Conservation (phyloP, 345 rosid species). For the Excoecaria agallocha region DNA sequence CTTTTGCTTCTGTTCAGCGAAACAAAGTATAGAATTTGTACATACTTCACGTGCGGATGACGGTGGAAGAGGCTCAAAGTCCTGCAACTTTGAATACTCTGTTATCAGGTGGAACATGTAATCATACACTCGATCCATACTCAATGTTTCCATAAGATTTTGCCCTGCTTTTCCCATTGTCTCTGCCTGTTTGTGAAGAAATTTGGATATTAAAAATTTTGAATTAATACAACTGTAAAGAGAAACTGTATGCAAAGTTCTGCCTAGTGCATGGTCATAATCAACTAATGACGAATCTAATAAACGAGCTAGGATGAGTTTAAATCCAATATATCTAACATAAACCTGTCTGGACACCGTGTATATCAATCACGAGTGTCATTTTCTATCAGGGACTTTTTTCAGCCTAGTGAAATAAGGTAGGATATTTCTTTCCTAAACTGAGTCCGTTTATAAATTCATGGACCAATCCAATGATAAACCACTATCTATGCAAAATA, state of each 20-base stretch:
- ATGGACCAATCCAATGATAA: no score
- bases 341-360: background rate
- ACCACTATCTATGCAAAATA: no score
- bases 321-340: background rate
- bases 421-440: no score
- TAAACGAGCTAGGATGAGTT: background rate
- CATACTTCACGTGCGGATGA: conserved; percentile 67
- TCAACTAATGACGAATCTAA: background rate
- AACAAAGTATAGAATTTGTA: conserved; percentile 66
- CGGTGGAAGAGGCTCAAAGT: conserved; percentile 67
- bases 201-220: no score
- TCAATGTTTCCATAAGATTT: conserved; percentile 61
- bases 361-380: background rate
- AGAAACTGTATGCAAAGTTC: background rate
- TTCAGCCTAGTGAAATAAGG: no score
- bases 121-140: conserved; percentile 69
- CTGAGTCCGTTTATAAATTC: no score
- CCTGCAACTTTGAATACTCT: conserved; percentile 75
- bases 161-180: conserved; percentile 75
- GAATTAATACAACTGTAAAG: background rate
- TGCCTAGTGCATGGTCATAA: background rate
- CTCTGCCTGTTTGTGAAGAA: conserved; percentile 55
- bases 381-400: background rate
- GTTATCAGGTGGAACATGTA: conserved; percentile 81
- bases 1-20: conserved; percentile 60